phyloP scores from a whole-genome alignment of 305 asterid genomes.

The Plantago coronopus region DNA sequence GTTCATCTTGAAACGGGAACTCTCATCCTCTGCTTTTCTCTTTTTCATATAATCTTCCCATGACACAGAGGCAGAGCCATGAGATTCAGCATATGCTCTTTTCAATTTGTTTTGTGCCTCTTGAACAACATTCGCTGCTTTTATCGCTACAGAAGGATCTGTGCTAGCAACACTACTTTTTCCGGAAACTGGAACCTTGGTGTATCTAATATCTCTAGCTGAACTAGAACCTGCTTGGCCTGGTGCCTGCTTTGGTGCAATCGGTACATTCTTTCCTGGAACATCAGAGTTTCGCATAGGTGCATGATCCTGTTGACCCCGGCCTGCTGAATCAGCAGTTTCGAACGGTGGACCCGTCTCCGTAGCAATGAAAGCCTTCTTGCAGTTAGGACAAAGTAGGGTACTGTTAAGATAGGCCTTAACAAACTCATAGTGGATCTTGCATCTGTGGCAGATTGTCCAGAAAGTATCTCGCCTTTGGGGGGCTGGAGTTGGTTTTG shows the following conservation, averaged over 20 bases:
- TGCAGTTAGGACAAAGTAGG: conserved; percentile 74
- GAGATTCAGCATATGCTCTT: conserved; percentile 46
- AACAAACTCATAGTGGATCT: conserved; percentile 68
- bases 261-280: conserved; percentile 37
- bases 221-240: conserved; percentile 29
- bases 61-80: conserved; percentile 22
- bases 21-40: conserved; percentile 40
- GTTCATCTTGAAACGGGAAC: conserved; percentile 30
- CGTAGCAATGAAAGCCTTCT: conserved; percentile 55
- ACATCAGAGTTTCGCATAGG: conserved; percentile 30
- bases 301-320: conserved; percentile 28
- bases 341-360: conserved; percentile 61
- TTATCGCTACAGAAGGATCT: conserved; percentile 54
- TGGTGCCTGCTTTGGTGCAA: conserved; percentile 40
- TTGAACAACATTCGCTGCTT: conserved; percentile 65
- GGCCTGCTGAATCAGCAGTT: conserved; percentile 21
- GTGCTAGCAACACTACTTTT: conserved; percentile 31
- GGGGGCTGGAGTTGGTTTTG: conserved; percentile 36
- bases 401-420: conserved; percentile 55
- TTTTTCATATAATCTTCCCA: conserved; percentile 34
- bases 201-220: conserved; percentile 25
- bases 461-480: conserved; percentile 65
- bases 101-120: conserved; percentile 61
- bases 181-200: conserved; percentile 35
- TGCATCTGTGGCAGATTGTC: conserved; percentile 78